A percentile compares a stretch with the other conserved stretches of the same genome.
These are phyloP conservation scores for Polygonum aviculare DNA, from an alignment of 148 eudicot genomes.

Conservation along the genomic window DNA sequence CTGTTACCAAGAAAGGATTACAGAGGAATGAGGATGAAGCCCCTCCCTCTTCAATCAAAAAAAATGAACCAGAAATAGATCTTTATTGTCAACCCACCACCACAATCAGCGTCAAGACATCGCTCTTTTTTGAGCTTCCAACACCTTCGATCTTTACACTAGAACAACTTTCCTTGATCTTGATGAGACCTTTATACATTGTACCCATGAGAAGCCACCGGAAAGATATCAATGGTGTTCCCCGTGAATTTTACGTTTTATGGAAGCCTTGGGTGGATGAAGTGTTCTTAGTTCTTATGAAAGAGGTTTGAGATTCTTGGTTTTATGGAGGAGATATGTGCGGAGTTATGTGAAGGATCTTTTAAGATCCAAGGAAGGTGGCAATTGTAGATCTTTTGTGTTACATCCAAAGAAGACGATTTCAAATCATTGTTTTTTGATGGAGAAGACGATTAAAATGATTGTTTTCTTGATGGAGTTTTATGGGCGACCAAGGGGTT, in stretches of 20 bases:
- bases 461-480: constrained; percentile 36
- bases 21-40: background rate
- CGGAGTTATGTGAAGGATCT: constrained; percentile 51
- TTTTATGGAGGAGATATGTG: constrained; percentile 34
- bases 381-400: constrained; percentile 48
- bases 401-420: constrained; percentile 64
- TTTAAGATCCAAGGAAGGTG: constrained; percentile 26
- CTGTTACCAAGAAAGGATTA: constrained; percentile 7
- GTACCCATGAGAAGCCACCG: constrained; percentile 23
- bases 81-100: constrained; percentile 33
- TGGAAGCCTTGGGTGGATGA: constrained; percentile 47
- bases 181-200: constrained; percentile 75
- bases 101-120: constrained; percentile 25
- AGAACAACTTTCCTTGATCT: constrained; percentile 58
- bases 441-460: constrained; percentile 43
- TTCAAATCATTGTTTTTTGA: constrained; percentile 48
- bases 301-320: constrained; percentile 36
- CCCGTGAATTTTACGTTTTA: constrained; percentile 27
- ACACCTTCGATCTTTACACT: constrained; percentile 17
- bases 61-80: background rate
- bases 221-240: constrained; percentile 36
- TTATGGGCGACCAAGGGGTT: constrained; percentile 2
- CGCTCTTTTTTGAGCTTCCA: constrained; percentile 41
- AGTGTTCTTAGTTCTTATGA: constrained; percentile 24
- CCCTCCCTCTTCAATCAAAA: background rate